These are phyloP conservation scores for Vanrija sp. DNA, from an alignment of 1,284 basidiomycete species.

Conservation along the genomic window DNA sequence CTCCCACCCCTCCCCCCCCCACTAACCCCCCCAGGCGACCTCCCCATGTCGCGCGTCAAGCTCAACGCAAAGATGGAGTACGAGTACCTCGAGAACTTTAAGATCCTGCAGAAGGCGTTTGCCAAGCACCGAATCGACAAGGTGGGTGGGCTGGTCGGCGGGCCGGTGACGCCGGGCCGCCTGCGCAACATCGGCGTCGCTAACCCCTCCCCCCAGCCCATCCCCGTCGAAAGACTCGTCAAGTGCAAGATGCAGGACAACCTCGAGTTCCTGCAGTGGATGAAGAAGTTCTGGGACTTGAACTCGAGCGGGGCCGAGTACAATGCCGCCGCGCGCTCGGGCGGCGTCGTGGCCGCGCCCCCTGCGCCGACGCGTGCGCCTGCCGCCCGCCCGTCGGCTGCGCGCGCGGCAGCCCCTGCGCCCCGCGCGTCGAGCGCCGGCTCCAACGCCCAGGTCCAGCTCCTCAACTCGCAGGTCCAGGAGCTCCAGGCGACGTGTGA, in stretches of 20 bases:
- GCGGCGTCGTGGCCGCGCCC: constrained; percentile 6
- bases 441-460: constrained; percentile 21
- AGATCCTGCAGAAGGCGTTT: constrained; percentile 86
- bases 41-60: constrained; percentile 84
- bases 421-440: constrained; percentile 22
- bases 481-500: constrained; percentile 81
- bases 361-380: constrained; percentile 11
- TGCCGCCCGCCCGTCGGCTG: constrained; percentile 7
- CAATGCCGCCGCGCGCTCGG: constrained; percentile 65
- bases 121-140: constrained; percentile 88
- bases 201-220: constrained; percentile 59
- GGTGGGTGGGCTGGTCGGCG: constrained; percentile 52
- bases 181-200: too few species aligned
- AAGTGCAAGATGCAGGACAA: constrained; percentile 99
- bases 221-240: constrained; percentile 84
- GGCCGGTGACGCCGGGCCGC: not conserved
- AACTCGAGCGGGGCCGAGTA: constrained; percentile 87
- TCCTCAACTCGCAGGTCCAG: constrained; percentile 60
- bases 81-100: constrained; percentile 92
- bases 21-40: constrained; percentile 57
- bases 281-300: constrained; percentile 91
- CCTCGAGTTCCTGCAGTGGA: constrained; percentile 97
- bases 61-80: constrained; percentile 94
- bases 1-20: too few species aligned
- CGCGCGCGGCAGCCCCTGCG: constrained; percentile 3